Evolutionary conservation across 176 grass and related monocot species (phyloP), one percentile per base, ranked within the genome.

Genomic region (Dendrocalamus sinicus): DNA sequence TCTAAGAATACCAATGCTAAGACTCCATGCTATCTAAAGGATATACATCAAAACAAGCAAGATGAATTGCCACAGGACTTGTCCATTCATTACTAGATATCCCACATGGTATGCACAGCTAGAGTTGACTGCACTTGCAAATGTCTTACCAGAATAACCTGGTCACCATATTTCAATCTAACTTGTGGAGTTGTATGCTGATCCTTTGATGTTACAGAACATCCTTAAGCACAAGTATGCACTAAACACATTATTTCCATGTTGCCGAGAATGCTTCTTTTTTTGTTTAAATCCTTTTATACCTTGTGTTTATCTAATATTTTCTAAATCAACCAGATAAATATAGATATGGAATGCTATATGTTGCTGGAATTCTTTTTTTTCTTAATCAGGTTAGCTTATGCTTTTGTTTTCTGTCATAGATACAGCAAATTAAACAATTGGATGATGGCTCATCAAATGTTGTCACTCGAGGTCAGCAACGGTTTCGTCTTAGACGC

Each of bases 401-500:
- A 50, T 61, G 12, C 71, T 65, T 87, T 80, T 73, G 52, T 84
- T 81, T 91, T 9, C 24, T 61, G 48, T 87, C 28, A 77, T 78
- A 98, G 93, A 95, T 98, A 94, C 89, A 69, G 13, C 72, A 94
- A 85, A 88, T 89, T 62, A 66, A 85, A 48, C 89, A 64, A 51
- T 64, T 89, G 67, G 90, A 94, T 83, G 91, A 94, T 86, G 90
- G 93, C 54, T 92, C 91, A 69, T 84, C 89, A 77, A 86, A 87
- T 77, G 86, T 98, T 81, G 9, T 95, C 70, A 85, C 84, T 88
- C 80, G 72, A 89, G 96, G 96, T 77, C 91, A 95, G 80, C 91
- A 98, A 67, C 83, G 96, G 4, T 98, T 98, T 87, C 67, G 84
- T 47, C 88, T 95, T 82, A 89, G 81, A 85, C 90, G 81, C 43